Evolutionary conservation across 2,329 filamentous ascomycete genomes (phyloP).

Genomic region (Diaporthe citrichinensis): DNA sequence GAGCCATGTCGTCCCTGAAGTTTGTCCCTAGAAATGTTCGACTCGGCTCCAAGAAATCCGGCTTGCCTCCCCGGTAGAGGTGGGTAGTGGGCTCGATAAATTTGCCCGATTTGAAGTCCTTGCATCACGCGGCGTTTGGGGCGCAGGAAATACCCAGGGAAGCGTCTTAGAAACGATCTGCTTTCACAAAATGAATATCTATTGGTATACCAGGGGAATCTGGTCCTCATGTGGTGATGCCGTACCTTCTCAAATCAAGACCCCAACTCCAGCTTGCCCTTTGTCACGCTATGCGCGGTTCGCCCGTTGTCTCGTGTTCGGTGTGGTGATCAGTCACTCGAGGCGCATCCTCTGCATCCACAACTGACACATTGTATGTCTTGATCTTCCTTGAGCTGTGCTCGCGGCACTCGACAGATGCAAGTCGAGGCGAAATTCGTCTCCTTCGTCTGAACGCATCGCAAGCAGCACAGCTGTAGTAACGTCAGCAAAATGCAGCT

Average conservation of each 20-base stretch:
- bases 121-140: conserved; percentile 24
- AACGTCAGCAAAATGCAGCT: conserved; percentile 46
- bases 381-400: conserved; percentile 90
- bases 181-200: conserved; percentile 39
- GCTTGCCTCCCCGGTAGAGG: conserved; percentile 64
- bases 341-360: conserved; percentile 91
- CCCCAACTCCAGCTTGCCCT: conserved; percentile 39
- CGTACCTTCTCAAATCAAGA: conserved; percentile 34
- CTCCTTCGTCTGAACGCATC: conserved; percentile 99
- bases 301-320: conserved; percentile 3
- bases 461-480: conserved; percentile 86
- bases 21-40: conserved; percentile 78
- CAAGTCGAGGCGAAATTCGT: conserved; percentile 94
- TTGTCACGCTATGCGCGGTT: background rate
- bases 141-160: conserved; percentile 36
- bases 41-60: conserved; percentile 72
- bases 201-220: conserved; percentile 34
- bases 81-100: background rate
- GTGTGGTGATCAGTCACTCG: conserved; percentile 75
- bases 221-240: conserved; percentile 30
- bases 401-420: conserved; percentile 93
- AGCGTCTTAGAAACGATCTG: conserved; percentile 33
- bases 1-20: conserved; percentile 78
- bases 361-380: conserved; percentile 95
- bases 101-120: background rate